Percentiles rank a stretch among this genome's conserved stretches.
These are phyloP conservation scores for Entomortierella parvispora DNA, from an alignment of 192 early-diverging fungal species.

Conservation along the genomic window DNA sequence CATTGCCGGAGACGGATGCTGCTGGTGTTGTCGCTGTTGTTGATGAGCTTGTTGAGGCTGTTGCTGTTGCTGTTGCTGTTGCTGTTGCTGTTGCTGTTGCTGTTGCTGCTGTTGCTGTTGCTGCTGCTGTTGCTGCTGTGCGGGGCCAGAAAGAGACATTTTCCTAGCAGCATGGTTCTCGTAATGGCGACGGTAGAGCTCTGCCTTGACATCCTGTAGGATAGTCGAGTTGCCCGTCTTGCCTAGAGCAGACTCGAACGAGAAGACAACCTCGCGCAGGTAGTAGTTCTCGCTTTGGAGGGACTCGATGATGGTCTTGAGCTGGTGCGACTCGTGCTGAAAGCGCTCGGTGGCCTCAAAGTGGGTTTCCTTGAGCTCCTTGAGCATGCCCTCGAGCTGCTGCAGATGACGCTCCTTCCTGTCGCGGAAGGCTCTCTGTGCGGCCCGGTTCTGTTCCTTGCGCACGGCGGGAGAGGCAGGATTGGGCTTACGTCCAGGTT, in stretches of 20 bases:
- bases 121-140: not conserved
- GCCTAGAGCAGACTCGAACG: constrained; percentile 54
- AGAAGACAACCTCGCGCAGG: constrained; percentile 55
- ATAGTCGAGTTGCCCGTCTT: constrained; percentile 42
- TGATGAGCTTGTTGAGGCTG: not conserved
- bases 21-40: constrained; percentile 9
- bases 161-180: constrained; percentile 41
- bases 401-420: constrained; percentile 81
- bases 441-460: constrained; percentile 87
- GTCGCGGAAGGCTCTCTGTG: constrained; percentile 90
- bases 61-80: not conserved
- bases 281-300: constrained; percentile 58
- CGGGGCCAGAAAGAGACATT: constrained; percentile 18
- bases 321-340: constrained; percentile 50
- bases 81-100: not conserved
- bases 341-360: constrained; percentile 50
- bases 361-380: constrained; percentile 70
- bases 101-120: constrained; percentile 1
- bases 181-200: constrained; percentile 52
- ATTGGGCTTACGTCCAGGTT: constrained; percentile 67
- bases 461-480: constrained; percentile 65
- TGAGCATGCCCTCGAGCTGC: constrained; percentile 78
- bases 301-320: constrained; percentile 46
- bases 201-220: constrained; percentile 49
- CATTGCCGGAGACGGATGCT: constrained; percentile 5